Evolutionary conservation across 2,329 filamentous ascomycete genomes (phyloP).

Genomic region (Aspergillus ochraceus): DNA sequence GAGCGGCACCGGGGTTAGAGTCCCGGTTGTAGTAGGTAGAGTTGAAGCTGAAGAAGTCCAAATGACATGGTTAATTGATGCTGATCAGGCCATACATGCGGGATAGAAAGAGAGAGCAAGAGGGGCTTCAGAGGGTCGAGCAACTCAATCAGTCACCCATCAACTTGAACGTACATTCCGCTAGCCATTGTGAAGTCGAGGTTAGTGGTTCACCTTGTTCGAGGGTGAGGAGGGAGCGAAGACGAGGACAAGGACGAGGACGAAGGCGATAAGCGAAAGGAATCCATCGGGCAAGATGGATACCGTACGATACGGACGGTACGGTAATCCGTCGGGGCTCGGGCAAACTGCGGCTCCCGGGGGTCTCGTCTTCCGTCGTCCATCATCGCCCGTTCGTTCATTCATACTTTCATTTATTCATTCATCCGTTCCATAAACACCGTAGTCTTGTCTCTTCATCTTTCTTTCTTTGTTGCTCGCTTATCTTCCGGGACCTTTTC

Average conservation of each 20-base stretch:
- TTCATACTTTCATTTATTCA: background rate
- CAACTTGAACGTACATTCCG: slow-evolving; percentile 1
- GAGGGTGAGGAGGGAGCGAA: background rate
- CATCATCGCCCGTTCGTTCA: background rate
- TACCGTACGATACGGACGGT: too few species aligned
- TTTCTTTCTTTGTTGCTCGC: background rate
- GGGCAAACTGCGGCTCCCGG: background rate
- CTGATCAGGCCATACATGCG: background rate
- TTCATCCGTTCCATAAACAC: background rate
- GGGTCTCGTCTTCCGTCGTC: background rate
- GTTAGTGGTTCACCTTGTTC: background rate
- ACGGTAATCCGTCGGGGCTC: background rate
- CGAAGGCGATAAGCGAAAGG: background rate
- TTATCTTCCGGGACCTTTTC: background rate
- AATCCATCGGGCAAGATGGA: background rate
- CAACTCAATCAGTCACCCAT: background rate
- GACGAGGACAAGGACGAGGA: background rate
- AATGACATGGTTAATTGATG: slow-evolving; percentile 1
- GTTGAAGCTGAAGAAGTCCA: slow-evolving; percentile 52
- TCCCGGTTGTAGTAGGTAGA: slow-evolving; percentile 91
- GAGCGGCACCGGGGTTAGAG: slow-evolving; percentile 80
- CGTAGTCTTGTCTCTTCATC: background rate
- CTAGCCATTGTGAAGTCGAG: slow-evolving; percentile 1
- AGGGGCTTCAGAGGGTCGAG: background rate
- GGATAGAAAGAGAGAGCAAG: background rate